phyloP scores from a whole-genome alignment of 2,329 filamentous ascomycete genomes.

The Westerdykella ornata region DNA sequence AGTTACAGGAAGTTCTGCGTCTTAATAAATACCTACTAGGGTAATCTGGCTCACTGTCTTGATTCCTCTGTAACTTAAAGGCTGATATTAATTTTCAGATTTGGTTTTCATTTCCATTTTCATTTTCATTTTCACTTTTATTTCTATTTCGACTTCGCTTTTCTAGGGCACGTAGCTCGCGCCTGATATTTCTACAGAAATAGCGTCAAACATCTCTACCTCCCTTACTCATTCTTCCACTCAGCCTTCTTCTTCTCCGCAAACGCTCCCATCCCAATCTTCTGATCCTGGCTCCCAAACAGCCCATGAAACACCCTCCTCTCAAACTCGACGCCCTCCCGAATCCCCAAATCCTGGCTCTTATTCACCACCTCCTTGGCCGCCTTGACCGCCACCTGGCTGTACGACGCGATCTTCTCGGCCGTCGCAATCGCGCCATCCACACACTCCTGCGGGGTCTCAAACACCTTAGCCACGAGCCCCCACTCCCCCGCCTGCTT shows the following conservation, averaged over 20 bases:
- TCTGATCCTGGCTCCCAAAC: conserved; percentile 94
- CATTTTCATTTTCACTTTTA: too few relatives aligned
- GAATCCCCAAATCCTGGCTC: conserved; percentile 81
- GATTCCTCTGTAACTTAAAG: too few relatives aligned
- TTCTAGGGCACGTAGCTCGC: too few relatives aligned
- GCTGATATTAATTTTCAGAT: too few relatives aligned
- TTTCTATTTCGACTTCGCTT: too few relatives aligned
- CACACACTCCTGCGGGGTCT: conserved; percentile 72
- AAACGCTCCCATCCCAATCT: conserved; percentile 93
- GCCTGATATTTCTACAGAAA: too few relatives aligned
- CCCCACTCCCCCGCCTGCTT: conserved; percentile 85
- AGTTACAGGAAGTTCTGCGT: too few relatives aligned
- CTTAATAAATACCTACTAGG: too few relatives aligned
- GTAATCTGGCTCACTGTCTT: too few relatives aligned
- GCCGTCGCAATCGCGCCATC: conserved; percentile 75
- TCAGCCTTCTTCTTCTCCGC: conserved; percentile 88
- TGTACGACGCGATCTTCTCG: conserved; percentile 81
- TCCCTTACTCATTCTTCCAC: conserved; percentile 73
- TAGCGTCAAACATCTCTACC: not conserved
- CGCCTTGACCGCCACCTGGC: conserved; percentile 77
- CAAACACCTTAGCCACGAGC: conserved; percentile 74
- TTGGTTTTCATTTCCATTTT: too few relatives aligned
- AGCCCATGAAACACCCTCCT: conserved; percentile 84
- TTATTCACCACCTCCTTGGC: conserved; percentile 99
- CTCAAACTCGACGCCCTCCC: conserved; percentile 93